phyloP scores from a whole-genome alignment of 164 flowering plant genomes.

The Annona squamosa region DNA sequence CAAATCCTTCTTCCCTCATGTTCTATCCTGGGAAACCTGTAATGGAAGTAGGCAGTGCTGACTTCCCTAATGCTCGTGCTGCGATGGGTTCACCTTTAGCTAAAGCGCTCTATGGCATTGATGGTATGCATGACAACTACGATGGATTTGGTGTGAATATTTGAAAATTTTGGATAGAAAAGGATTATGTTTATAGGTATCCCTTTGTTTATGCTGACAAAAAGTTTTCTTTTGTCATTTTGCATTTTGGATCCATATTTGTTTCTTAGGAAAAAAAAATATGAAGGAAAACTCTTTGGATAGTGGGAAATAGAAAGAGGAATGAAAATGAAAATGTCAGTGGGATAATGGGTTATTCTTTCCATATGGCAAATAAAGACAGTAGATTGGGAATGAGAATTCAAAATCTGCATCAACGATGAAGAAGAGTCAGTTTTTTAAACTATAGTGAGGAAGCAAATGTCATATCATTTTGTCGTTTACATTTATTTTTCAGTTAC shows the following conservation, averaged over 20 bases:
- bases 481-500: no score
- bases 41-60: conserved; percentile 91
- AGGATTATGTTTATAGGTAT: neutral
- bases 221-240: neutral
- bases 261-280: neutral
- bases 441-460: no score
- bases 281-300: neutral
- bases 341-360: no score
- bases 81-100: conserved; percentile 90
- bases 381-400: no score
- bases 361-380: no score
- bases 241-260: neutral
- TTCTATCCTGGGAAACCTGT: conserved; percentile 90
- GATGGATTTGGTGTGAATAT: neutral
- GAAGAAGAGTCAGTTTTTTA: no score
- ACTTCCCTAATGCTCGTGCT: conserved; percentile 87
- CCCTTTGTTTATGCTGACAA: neutral
- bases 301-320: no score
- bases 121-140: conserved; percentile 36
- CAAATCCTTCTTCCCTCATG: conserved; percentile 91
- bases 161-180: neutral
- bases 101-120: conserved; percentile 65
- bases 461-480: no score
- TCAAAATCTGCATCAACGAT: no score
- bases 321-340: no score